Base-by-base conservation (phyloP, 768 basidiomycete species). In the Tulasnella sp. region DNA sequence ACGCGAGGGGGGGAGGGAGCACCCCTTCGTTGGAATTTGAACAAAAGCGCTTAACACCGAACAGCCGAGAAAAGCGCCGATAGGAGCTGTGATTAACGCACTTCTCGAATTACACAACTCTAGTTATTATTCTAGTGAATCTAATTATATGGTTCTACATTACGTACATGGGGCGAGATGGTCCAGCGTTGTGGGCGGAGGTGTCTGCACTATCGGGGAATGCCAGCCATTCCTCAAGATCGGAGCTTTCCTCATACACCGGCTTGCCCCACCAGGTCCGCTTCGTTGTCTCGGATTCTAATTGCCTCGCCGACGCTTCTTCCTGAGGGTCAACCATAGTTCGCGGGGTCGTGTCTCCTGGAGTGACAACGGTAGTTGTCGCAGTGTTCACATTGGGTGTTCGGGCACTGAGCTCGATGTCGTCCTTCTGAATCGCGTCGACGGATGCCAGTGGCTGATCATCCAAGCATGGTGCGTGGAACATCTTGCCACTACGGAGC, bases 391-490 rank as follows among this genome's bases (percentile, higher is more conserved):
- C n/a, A 28, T 64, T n/a, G 24, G 60, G 60, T 24, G 60, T 64
- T 28, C 60, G 60, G 31, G 20, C 31, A 11, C n/a, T 64, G 60
- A 64, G 60, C 31, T 64, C 60, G 60, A 64, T 64, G 60, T 64
- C 60, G 60, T 64, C 14, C 60, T 28, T 64, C 12, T 28, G 20
- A 34, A 72, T 72, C n/a, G 31, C 18, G 20, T 34, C n/a, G 12
- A 72, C 24, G 16, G 69, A 8, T n/a, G 69, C 69, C 69, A 72
- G n/a, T 12, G 69, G 69, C 18, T 72, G 69, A 41, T 79, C 78
- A 41, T 50, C 60, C 64, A 79, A 79, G 72, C 78, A 79, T 12
- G 78, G 78, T n/a, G 78, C 78, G 20, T 37, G 24, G 72, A 79
- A 79, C 60, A 79, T 64, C 28, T 54, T 37, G 22, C 78, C 78